Evolutionary conservation across 257 asterid species (phyloP).

Genomic region (Fraxinus pennsylvanica): DNA sequence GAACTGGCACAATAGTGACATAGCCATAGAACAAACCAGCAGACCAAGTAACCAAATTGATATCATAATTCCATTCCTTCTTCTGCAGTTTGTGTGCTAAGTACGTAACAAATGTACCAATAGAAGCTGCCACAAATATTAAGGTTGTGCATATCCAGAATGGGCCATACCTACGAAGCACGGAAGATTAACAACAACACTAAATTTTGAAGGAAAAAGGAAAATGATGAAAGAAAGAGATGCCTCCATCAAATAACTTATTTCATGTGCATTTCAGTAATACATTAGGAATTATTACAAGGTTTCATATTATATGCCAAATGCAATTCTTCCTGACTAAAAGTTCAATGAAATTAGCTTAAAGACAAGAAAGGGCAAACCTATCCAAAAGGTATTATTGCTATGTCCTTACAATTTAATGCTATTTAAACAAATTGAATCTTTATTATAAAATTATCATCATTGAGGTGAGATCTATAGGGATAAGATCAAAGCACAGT

Average conservation of each 20-base stretch:
- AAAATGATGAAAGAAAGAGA: background rate
- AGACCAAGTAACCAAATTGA: conserved; percentile 89
- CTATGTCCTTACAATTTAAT: background rate
- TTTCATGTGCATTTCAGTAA: background rate
- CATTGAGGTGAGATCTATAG: background rate
- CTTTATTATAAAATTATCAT: background rate
- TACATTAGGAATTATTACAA: background rate
- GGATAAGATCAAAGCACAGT: background rate
- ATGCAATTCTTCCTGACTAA: background rate
- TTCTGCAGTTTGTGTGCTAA: conserved; percentile 79
- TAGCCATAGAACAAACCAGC: conserved; percentile 96
- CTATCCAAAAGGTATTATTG: background rate
- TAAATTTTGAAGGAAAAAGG: conserved; percentile 20
- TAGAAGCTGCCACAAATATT: conserved; percentile 94
- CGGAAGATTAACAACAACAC: background rate
- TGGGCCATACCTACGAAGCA: conserved; percentile 79
- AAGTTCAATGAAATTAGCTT: background rate
- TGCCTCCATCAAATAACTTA: background rate
- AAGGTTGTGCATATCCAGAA: conserved; percentile 99
- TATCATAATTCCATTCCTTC: conserved; percentile 86
- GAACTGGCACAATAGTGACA: conserved; percentile 74
- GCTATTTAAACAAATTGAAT: background rate
- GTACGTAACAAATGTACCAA: conserved; percentile 93
- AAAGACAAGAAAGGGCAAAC: background rate
- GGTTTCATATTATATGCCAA: background rate